Base-by-base conservation (phyloP, 2,329 filamentous ascomycete species). In the Fusarium proliferatum region DNA sequence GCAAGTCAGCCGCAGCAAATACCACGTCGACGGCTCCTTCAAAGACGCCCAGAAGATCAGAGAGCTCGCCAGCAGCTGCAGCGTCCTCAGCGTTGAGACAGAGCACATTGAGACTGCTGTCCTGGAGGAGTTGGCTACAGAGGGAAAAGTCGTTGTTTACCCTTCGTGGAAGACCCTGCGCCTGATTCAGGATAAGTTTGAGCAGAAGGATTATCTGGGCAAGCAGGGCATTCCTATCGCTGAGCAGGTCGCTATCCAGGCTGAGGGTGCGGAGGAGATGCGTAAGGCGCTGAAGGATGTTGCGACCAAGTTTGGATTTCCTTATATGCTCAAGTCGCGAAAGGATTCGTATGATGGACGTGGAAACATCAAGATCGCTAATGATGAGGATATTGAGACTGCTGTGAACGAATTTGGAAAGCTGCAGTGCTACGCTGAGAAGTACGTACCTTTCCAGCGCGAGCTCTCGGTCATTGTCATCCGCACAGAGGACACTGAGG, bases 391-490 rank as follows among this genome's bases (percentile, higher is more conserved):
- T 65, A 82, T 89, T 66, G 86, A 89, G 28, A 85, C 86, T n/a
- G 95, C 94, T 0, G 84, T 94, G 26, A 84, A 91, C 65, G 89
- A 91, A 3, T 88, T 98, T 55, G 91, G 91, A 46, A 89, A 88
- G 21, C 84, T 94, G 26, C 89, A 91, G 5, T 86, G 97, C 46
- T 98, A 98, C 79, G 95, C 94, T 0, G 96, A 98, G 84, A 94
- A 94, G 82, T 98, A 93, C 89, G 92, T 93, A 17, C 89, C 93
- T 28, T 98, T 98, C 82, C 88, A 88, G 76, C 92, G 93, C 84
- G 96, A 98, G 84, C 85, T 98, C 60, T 94, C 96, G 9, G 95
- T 97, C 75, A 97, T 98, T 91, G 96, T 98, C 13, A 90, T 98
- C 64, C 93, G 97, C 79, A 97, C 94, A 1, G 93, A 95, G 79